phyloP scores from a whole-genome alignment of 495 filamentous ascomycete genomes.

The Chaetomium fimeti region DNA sequence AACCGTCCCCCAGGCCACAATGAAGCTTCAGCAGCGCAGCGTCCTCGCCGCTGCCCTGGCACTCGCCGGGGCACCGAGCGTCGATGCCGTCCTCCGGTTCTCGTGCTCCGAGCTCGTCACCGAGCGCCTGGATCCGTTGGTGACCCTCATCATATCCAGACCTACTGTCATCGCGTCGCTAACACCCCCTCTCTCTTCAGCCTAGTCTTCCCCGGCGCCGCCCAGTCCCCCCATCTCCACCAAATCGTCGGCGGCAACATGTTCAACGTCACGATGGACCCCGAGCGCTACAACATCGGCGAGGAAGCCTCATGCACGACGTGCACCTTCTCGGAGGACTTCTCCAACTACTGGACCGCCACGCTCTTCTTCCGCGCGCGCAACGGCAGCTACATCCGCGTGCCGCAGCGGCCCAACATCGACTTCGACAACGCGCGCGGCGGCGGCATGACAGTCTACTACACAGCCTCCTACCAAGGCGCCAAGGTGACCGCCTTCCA shows the following conservation, averaged over 20 bases:
- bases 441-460: slow-evolving; percentile 49
- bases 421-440: slow-evolving; percentile 27
- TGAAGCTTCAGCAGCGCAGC: slow-evolving; percentile 11
- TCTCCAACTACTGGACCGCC: slow-evolving; percentile 50
- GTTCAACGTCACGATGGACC: slow-evolving; percentile 40
- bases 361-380: slow-evolving; percentile 41
- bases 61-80: slow-evolving; percentile 17
- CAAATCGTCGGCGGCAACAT: slow-evolving; percentile 35
- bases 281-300: slow-evolving; percentile 31
- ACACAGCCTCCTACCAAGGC: slow-evolving; percentile 32
- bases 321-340: slow-evolving; percentile 40
- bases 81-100: slow-evolving; percentile 55
- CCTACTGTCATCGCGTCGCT: not conserved
- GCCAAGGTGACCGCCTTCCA: slow-evolving; percentile 48
- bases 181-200: slow-evolving; percentile 10
- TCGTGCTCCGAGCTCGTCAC: slow-evolving; percentile 47
- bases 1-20: not conserved
- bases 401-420: slow-evolving; percentile 33
- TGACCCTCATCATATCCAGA: not conserved
- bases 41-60: slow-evolving; percentile 22
- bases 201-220: slow-evolving; percentile 29
- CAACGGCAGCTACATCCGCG: slow-evolving; percentile 42
- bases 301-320: slow-evolving; percentile 38
- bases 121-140: slow-evolving; percentile 33
- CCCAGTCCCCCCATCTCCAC: slow-evolving; percentile 31